These are phyloP conservation scores for Lumnitzera littorea DNA, from an alignment of 345 rosid species.

Conservation along the genomic window DNA sequence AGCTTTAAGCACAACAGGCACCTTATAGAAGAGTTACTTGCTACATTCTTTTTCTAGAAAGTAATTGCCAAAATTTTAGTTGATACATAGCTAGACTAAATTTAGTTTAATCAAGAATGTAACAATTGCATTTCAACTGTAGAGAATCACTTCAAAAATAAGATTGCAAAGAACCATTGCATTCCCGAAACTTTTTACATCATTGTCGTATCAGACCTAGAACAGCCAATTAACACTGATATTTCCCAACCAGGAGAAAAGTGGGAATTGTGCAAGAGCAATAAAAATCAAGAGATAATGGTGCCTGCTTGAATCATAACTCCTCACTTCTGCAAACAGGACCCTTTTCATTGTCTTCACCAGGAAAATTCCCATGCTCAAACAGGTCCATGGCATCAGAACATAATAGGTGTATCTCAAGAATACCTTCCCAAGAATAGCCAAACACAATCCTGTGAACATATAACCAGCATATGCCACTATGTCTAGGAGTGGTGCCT, in stretches of 20 bases:
- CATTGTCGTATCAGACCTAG: background rate
- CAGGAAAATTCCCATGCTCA: slow-evolving; percentile 81
- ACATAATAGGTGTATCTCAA: slow-evolving; percentile 66
- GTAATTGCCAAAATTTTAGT: too few relatives aligned
- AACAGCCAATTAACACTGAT: slow-evolving; percentile 84
- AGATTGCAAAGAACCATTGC: too few relatives aligned
- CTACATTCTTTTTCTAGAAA: too few relatives aligned
- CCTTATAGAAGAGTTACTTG: too few relatives aligned
- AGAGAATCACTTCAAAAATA: too few relatives aligned
- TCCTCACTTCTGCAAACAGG: slow-evolving; percentile 85
- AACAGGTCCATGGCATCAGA: slow-evolving; percentile 75
- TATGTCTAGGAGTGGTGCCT: slow-evolving; percentile 86
- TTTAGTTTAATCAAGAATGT: too few relatives aligned
- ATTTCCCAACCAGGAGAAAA: slow-evolving; percentile 90
- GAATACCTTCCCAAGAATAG: slow-evolving; percentile 67
- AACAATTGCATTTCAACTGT: too few relatives aligned
- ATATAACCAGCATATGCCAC: slow-evolving; percentile 87
- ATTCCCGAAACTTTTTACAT: too few relatives aligned
- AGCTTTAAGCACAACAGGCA: too few relatives aligned
- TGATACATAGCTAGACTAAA: too few relatives aligned
- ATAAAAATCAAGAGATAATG: slow-evolving; percentile 81
- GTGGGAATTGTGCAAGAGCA: slow-evolving; percentile 83
- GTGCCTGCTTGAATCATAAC: slow-evolving; percentile 82
- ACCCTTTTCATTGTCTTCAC: slow-evolving; percentile 98
- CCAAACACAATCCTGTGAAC: slow-evolving; percentile 70